A percentile compares a stretch with the other conserved stretches of the same genome.
These are phyloP conservation scores for Magnolia changhungtana DNA, from an alignment of 164 flowering plant genomes.

Conservation along the genomic window DNA sequence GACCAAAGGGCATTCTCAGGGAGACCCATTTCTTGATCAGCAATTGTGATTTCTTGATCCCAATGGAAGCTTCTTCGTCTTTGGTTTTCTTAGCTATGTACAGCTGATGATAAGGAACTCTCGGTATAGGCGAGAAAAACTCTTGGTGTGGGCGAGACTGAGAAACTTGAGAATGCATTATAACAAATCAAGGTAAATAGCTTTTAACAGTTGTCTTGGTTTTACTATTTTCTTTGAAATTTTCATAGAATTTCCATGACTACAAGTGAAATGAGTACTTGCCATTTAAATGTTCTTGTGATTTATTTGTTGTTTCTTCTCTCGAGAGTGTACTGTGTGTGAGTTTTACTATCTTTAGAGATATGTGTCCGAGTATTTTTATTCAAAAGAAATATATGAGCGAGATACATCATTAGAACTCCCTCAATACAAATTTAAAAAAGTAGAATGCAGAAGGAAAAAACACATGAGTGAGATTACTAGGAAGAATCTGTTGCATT, in stretches of 20 bases:
- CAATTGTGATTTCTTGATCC: constrained; percentile 38
- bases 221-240: not conserved
- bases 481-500: not conserved
- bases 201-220: not conserved
- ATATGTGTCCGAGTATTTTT: not conserved
- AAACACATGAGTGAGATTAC: not conserved
- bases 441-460: not conserved
- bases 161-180: not conserved
- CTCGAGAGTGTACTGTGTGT: not conserved
- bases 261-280: not conserved
- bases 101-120: not conserved
- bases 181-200: not conserved
- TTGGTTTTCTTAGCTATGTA: not conserved
- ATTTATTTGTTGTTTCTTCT: not conserved
- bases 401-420: not conserved
- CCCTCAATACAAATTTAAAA: not conserved
- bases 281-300: not conserved
- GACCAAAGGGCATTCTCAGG: constrained; percentile 28
- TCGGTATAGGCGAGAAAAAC: not conserved
- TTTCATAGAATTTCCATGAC: not conserved
- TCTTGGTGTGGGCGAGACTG: not conserved
- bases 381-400: not conserved
- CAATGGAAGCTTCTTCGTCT: not conserved
- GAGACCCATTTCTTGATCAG: constrained; percentile 69
- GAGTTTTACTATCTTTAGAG: not conserved